Base-by-base conservation (phyloP, 352 stramenopile species). In the Phytophthora pistaciae region DNA sequence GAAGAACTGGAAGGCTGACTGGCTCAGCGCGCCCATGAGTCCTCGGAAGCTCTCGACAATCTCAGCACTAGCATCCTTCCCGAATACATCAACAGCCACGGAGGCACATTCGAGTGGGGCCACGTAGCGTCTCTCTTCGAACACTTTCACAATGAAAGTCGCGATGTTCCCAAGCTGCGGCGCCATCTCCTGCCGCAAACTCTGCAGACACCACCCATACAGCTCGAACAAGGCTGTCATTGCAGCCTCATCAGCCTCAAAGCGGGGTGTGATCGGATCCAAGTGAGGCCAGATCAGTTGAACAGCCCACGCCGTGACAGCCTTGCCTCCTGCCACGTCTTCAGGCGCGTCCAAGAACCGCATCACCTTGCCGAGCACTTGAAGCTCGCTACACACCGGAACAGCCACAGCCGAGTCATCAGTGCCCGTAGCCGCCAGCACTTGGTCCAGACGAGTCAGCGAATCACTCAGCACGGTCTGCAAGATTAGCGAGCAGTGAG, bases 201-300 rank as follows among this genome's bases (percentile, higher is more conserved):
- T 93, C 58, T 90, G 86, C 46, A 93, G 58, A 74, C 84, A 92
- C 84, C 86, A 93, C 31, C 83, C 80, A 64, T 90, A 91, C 14
- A 93, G 70, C 61, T 91, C 74, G 49, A 92, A 92, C 0, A 93
- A 70, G 59, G 83, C 79, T 14, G 77, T 79, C 79, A 90, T 90
- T 13, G 74, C 77, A 20, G 36, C 65, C 49, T 91, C 84, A 59
- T 82, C 66, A 18, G 29, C 42, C 53, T 83, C 80, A 23, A 91
- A 70, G 14, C 68, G 79, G 46, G 70, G 60, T 20, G 77, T 38
- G 44, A 93, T 69, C 8, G 75, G 79, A 36, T 82, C 73, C 49
- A 93, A 64, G 48, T 92, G 83, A n/a, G 75, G 70, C 84, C 84
- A 93, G 44, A 91, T 74, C 14, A 78, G 68, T 52, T 88, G 66